Evolutionary conservation across 805 yeast genomes (phyloP).

Genomic region (Lachancea nothofagi): DNA sequence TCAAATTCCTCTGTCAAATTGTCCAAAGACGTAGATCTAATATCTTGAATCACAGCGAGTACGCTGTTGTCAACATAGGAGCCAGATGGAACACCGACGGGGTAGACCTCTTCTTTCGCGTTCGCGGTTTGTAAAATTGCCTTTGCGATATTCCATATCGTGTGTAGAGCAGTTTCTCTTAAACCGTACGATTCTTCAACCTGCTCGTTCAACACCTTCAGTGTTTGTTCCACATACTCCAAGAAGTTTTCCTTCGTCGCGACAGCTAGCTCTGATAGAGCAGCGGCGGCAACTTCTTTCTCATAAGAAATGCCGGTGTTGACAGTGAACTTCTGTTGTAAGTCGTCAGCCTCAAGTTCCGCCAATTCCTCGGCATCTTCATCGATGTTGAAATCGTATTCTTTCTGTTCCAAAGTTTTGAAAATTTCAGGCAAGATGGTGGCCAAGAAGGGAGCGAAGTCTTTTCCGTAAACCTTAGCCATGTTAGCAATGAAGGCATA

Average conservation of each 20-base stretch:
- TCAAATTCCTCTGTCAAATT: slow-evolving; percentile 77
- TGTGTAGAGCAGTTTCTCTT: slow-evolving; percentile 76
- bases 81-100: slow-evolving; percentile 58
- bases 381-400: slow-evolving; percentile 61
- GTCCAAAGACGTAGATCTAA: slow-evolving; percentile 59
- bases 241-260: slow-evolving; percentile 81
- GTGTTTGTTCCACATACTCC: slow-evolving; percentile 66
- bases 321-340: slow-evolving; percentile 70
- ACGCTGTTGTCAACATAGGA: slow-evolving; percentile 56
- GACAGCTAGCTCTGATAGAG: slow-evolving; percentile 78
- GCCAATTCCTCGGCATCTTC: slow-evolving; percentile 44
- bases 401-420: slow-evolving; percentile 80
- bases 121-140: slow-evolving; percentile 54
- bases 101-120: slow-evolving; percentile 45
- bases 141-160: slow-evolving; percentile 77
- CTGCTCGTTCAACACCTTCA: slow-evolving; percentile 60
- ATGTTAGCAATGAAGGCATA: slow-evolving; percentile 88
- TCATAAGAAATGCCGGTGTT: slow-evolving; percentile 94
- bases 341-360: slow-evolving; percentile 53
- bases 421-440: slow-evolving; percentile 79
- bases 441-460: slow-evolving; percentile 79
- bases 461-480: slow-evolving; percentile 91
- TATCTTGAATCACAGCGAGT: slow-evolving; percentile 54
- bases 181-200: slow-evolving; percentile 84
- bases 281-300: slow-evolving; percentile 91